Percentiles rank a stretch among this genome's conserved stretches.
Conservation (phyloP, 805 yeast species). For the Myxozyma monticola region DNA sequence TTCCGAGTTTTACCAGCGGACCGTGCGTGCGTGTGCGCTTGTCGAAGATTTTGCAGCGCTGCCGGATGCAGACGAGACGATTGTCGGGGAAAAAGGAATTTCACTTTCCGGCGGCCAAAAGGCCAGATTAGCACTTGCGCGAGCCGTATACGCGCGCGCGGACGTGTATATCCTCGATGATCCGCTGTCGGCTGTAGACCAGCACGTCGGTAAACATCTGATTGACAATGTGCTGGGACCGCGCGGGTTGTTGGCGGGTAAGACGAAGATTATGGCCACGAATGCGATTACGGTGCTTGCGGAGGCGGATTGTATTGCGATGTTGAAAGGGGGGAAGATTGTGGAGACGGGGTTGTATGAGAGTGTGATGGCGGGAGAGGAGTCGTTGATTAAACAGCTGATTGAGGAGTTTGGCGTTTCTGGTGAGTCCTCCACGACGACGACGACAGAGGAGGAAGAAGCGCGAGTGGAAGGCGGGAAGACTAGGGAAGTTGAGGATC, state of each 20-base stretch:
- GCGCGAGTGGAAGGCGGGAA: too few relatives aligned
- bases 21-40: constrained; percentile 88
- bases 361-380: constrained; percentile 29
- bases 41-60: constrained; percentile 71
- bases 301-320: constrained; percentile 66
- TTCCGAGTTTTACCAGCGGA: constrained; percentile 71
- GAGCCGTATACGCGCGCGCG: constrained; percentile 93
- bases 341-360: constrained; percentile 40
- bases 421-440: neutral
- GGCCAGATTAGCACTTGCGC: constrained; percentile 88
- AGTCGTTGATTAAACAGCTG: constrained; percentile 22
- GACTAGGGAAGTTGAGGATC: constrained; percentile 5
- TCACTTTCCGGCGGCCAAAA: constrained; percentile 96
- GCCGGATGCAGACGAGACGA: constrained; percentile 86
- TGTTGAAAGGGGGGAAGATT: constrained; percentile 55
- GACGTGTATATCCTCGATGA: constrained; percentile 90
- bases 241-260: constrained; percentile 68
- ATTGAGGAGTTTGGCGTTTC: constrained; percentile 27
- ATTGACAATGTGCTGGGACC: constrained; percentile 80
- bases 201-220: constrained; percentile 87
- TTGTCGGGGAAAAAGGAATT: constrained; percentile 96
- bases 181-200: constrained; percentile 94
- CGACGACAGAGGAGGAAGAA: neutral
- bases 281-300: constrained; percentile 80
- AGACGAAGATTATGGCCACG: constrained; percentile 79